phyloP scores from a whole-genome alignment of 257 asterid species.

The Ilex asprella region DNA sequence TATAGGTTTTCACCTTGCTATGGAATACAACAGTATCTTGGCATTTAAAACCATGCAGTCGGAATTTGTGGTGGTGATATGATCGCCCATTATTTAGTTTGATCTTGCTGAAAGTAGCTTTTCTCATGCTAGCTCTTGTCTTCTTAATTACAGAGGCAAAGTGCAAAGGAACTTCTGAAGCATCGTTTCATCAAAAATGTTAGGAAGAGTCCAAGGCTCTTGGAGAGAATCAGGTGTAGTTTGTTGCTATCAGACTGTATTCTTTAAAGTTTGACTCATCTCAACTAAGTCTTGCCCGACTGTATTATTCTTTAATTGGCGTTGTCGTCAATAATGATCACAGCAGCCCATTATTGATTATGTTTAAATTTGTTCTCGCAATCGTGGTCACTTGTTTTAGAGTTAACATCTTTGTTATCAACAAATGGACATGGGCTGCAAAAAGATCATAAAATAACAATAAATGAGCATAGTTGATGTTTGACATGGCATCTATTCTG shows the following conservation, averaged over 20 bases:
- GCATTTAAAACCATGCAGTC: background rate
- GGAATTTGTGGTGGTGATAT: slow-evolving; percentile 2
- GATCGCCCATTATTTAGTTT: background rate
- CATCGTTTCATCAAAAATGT: slow-evolving; percentile 88
- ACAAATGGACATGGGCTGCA: background rate
- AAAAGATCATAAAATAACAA: no score
- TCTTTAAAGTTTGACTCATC: background rate
- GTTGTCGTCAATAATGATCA: no score
- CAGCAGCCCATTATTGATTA: no score
- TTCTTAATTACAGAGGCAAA: slow-evolving; percentile 57
- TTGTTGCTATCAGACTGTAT: background rate
- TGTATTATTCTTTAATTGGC: no score
- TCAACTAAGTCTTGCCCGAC: background rate
- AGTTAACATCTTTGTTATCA: background rate
- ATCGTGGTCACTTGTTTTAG: background rate
- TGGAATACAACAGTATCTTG: background rate
- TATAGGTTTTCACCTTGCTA: background rate
- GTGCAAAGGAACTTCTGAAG: slow-evolving; percentile 94
- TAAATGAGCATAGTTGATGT: background rate
- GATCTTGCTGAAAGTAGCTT: background rate
- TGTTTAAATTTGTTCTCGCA: no score
- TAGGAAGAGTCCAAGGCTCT: slow-evolving; percentile 84
- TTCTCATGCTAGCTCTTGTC: background rate
- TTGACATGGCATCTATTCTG: background rate
- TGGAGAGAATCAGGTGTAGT: slow-evolving; percentile 88